Base-by-base conservation (phyloP, 805 yeast genomes). In the Ogataea nonfermentans region DNA sequence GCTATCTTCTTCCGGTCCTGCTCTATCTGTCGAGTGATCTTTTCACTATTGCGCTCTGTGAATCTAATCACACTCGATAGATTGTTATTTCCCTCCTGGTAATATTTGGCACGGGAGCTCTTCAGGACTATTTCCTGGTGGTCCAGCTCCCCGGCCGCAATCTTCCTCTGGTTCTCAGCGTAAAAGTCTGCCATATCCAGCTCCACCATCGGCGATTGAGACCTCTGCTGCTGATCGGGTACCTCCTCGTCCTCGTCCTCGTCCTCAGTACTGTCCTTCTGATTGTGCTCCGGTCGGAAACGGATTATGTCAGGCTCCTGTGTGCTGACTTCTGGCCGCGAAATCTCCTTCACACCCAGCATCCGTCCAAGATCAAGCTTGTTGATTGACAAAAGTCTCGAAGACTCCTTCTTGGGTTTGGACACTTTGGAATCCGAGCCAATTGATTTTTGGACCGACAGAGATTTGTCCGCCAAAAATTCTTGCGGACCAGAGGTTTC, bases 161-260 rank as follows among this genome's bases (percentile, higher is more conserved):
- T 60, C 26, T 59, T 46, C 11, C 50, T 31, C 19, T 53, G 56
- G 43, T 70, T 68, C 19, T 53, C 43, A 9, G 49, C 36, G 40
- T 71, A 71, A 41, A 68, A 70, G 9, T 63, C 56, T 34, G 56
- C 60, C 48, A 71, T 59, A 38, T 58, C 53, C 43, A 68, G 57
- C 14, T 69, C 71, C 8, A 61, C 32, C 9, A 66, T 47, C 11
- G 60, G 43, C 9, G 61, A 35, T n/a, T 44, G 12, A 2, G 32
- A 15, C n/a, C 22, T 35, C 10, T 20, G 25, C 41, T 26, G 16
- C 29, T 34, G 13, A 24, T 29, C 34, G 5, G 9, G 8, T 10
- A 22, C 24, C 11, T 15, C 13, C 11, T 24, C 25, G 6, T 8
- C 10, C 19, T 29, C 19, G 14, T 37, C 40, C n/a, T 13, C 15